A percentile compares a stretch with the other conserved stretches of the same genome.
phyloP scores from a whole-genome alignment of 352 stramenopile genomes.

The Phytophthora hybrid region DNA sequence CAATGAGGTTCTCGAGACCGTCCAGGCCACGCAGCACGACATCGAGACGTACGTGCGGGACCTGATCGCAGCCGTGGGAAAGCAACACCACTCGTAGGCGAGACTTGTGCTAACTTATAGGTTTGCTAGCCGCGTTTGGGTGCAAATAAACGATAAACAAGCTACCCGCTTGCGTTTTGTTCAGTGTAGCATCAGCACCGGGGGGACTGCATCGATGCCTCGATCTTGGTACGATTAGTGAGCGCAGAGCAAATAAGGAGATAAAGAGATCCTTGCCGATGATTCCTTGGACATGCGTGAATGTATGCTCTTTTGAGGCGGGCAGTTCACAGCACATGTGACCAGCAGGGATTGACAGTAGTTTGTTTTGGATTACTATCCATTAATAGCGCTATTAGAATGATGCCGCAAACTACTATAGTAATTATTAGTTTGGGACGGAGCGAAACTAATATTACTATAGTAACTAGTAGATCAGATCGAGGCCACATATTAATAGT shows the following conservation, averaged over 20 bases:
- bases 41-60: constrained; percentile 52
- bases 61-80: constrained; percentile 41
- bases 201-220: neutral
- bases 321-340: no score
- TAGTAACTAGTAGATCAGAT: no score
- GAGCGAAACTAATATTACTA: no score
- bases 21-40: constrained; percentile 68
- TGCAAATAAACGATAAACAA: constrained; percentile 8
- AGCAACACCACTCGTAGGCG: constrained; percentile 28
- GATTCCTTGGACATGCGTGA: neutral
- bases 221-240: neutral
- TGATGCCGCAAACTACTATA: no score
- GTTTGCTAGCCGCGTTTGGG: constrained; percentile 16
- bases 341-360: no score
- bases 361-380: no score
- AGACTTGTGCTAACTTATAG: constrained; percentile 18
- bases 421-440: no score
- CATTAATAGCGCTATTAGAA: no score
- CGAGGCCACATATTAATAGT: no score
- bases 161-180: neutral
- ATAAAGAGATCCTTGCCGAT: neutral
- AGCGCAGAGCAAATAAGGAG: no score
- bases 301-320: neutral
- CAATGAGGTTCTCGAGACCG: constrained; percentile 94
- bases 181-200: neutral